A percentile compares a stretch with the other conserved stretches of the same genome.
These are phyloP conservation scores for Exophiala spinifera DNA, from an alignment of 2,329 filamentous ascomycete genomes.

Conservation along the genomic window DNA sequence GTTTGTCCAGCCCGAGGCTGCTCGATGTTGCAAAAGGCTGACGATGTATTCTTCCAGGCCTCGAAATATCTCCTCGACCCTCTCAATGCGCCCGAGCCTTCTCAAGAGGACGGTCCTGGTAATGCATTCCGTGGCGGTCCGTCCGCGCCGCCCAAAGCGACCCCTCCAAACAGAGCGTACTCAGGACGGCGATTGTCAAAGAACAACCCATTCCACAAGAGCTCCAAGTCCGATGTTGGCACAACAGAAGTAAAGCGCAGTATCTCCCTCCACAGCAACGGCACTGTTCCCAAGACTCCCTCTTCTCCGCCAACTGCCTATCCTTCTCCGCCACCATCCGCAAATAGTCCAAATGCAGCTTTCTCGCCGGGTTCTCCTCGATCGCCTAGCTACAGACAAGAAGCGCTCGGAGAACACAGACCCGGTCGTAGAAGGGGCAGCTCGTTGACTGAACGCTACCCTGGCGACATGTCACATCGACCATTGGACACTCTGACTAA, in stretches of 20 bases:
- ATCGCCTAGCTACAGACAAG: slow-evolving; percentile 24
- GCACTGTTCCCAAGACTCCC: slow-evolving; percentile 35
- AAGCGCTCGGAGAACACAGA: slow-evolving; percentile 17
- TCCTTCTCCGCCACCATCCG: slow-evolving; percentile 50
- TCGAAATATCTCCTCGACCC: slow-evolving; percentile 67
- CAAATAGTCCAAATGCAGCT: slow-evolving; percentile 40
- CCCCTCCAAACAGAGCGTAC: slow-evolving; percentile 5
- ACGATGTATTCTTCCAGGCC: slow-evolving; percentile 48
- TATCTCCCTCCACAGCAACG: slow-evolving; percentile 16
- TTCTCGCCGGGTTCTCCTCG: slow-evolving; percentile 15
- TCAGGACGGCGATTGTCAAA: slow-evolving; percentile 21
- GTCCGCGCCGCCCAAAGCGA: slow-evolving; percentile 11
- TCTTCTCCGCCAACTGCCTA: slow-evolving; percentile 56
- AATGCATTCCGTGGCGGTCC: slow-evolving; percentile 46
- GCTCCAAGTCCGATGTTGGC: slow-evolving; percentile 8
- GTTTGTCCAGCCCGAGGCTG: neutral
- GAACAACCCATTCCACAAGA: slow-evolving; percentile 28
- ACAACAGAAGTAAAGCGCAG: slow-evolving; percentile 16
- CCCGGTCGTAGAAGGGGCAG: slow-evolving; percentile 38
- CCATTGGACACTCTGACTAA: slow-evolving; percentile 27
- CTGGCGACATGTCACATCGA: slow-evolving; percentile 26
- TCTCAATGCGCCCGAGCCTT: slow-evolving; percentile 64
- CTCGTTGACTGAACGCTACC: slow-evolving; percentile 38
- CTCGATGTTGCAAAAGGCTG: slow-evolving; percentile 5
- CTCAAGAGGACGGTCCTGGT: slow-evolving; percentile 64